These are phyloP conservation scores for Heterobasidion parviporum DNA, from an alignment of 1,284 basidiomycete genomes.

Conservation along the genomic window DNA sequence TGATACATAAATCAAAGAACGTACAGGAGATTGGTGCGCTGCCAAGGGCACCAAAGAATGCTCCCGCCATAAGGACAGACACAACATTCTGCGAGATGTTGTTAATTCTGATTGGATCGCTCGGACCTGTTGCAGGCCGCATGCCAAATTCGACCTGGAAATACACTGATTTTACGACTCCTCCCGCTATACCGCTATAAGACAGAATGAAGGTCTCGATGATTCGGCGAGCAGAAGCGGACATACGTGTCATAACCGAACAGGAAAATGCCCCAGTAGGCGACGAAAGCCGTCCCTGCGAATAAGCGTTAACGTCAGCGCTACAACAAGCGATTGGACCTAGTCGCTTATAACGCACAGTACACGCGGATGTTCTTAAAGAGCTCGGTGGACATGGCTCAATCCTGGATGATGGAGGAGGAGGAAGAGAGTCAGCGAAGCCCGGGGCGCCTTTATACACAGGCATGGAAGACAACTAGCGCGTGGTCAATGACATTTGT, in stretches of 20 bases:
- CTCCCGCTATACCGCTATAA: constrained; percentile 47
- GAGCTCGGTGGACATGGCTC: not conserved
- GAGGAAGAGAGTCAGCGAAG: not conserved
- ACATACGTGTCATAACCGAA: constrained; percentile 73
- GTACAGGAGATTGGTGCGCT: constrained; percentile 58
- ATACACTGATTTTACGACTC: constrained; percentile 53
- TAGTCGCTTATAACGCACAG: not conserved
- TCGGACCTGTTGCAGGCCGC: constrained; percentile 26
- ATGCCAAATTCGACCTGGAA: constrained; percentile 62
- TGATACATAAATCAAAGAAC: not conserved
- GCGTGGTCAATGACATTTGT: too few species aligned
- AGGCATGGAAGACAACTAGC: not conserved
- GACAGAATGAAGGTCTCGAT: not conserved
- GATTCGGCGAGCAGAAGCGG: not conserved
- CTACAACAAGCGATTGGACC: too few species aligned
- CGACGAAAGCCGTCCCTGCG: constrained; percentile 61
- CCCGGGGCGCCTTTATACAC: not conserved
- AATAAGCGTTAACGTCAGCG: not conserved
- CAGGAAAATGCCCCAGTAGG: constrained; percentile 72
- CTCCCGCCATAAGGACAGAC: constrained; percentile 72
- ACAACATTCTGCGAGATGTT: constrained; percentile 59
- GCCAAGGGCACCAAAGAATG: constrained; percentile 71
- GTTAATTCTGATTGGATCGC: constrained; percentile 26
- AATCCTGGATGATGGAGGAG: not conserved
- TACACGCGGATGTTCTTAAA: not conserved